Conservation (phyloP, 2,329 filamentous ascomycete genomes). For the Sarocladium oryzae region DNA sequence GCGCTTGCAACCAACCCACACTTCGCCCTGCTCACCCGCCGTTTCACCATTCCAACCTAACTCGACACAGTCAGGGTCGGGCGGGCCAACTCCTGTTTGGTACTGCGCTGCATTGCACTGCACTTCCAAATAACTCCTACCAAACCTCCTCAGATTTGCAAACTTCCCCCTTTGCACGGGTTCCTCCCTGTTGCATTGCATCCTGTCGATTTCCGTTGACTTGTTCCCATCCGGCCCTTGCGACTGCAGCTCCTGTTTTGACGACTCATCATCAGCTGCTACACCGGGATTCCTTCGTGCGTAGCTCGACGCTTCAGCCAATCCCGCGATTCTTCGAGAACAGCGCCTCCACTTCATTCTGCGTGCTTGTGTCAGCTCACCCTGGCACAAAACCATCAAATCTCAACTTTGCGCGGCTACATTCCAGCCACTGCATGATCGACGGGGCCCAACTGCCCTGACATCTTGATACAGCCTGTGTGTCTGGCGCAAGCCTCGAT, state of each 20-base stretch:
- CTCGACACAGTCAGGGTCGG: conserved; percentile 7
- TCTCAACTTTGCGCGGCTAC: background rate
- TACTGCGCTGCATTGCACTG: background rate
- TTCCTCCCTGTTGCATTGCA: background rate
- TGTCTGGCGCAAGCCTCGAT: background rate
- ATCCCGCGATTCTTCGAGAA: background rate
- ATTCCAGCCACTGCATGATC: background rate
- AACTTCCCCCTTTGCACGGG: background rate
- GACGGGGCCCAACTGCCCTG: background rate
- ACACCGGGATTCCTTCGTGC: background rate
- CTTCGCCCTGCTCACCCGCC: conserved; percentile 5
- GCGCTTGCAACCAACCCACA: conserved; percentile 7
- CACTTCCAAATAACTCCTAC: background rate
- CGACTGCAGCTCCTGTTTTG: background rate
- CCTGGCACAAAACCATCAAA: background rate
- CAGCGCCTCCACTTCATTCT: background rate
- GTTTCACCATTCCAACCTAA: conserved; percentile 9
- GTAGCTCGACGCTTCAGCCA: background rate
- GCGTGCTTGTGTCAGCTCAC: background rate
- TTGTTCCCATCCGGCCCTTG: too few relatives aligned
- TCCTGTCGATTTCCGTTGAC: background rate
- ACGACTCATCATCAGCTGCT: background rate
- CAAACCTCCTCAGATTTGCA: background rate
- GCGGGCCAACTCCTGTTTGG: background rate
- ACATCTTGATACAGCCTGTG: background rate